These are phyloP conservation scores for Beta corolliflora DNA, from an alignment of 179 eudicot species.

Conservation along the genomic window DNA sequence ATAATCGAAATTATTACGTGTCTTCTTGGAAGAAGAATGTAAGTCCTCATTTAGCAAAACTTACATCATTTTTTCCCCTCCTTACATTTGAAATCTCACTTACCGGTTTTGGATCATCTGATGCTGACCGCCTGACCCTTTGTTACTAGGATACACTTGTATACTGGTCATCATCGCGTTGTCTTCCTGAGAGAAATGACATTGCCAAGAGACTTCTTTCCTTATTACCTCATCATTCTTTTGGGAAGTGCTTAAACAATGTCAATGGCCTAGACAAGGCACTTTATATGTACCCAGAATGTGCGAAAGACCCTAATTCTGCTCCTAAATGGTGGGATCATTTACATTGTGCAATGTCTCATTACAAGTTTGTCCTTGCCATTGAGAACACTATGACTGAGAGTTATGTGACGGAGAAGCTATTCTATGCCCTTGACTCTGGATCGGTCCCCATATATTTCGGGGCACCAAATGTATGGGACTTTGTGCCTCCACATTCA, in stretches of 20 bases:
- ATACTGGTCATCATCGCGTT: slow-evolving; percentile 98
- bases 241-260: slow-evolving; percentile 96
- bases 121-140: neutral
- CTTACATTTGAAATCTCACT: neutral
- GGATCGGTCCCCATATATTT: slow-evolving; percentile 95
- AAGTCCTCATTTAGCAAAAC: slow-evolving; percentile 27
- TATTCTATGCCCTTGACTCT: slow-evolving; percentile 85
- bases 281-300: slow-evolving; percentile 79
- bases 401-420: slow-evolving; percentile 94
- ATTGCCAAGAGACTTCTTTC: slow-evolving; percentile 65
- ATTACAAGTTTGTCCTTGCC: slow-evolving; percentile 93
- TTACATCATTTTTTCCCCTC: neutral
- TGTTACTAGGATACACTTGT: slow-evolving; percentile 74
- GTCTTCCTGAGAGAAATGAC: slow-evolving; percentile 72
- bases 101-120: neutral
- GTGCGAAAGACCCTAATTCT: slow-evolving; percentile 48
- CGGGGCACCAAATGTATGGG: slow-evolving; percentile 94
- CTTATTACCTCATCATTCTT: slow-evolving; percentile 80
- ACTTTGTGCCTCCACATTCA: slow-evolving; percentile 91
- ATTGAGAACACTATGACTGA: slow-evolving; percentile 91
- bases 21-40: slow-evolving; percentile 75
- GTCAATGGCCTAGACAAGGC: slow-evolving; percentile 91
- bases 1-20: slow-evolving; percentile 78
- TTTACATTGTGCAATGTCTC: slow-evolving; percentile 95
- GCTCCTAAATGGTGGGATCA: slow-evolving; percentile 98